These are phyloP conservation scores for Trichoderma simmonsii DNA, from an alignment of 2,329 filamentous ascomycete genomes.

Conservation along the genomic window DNA sequence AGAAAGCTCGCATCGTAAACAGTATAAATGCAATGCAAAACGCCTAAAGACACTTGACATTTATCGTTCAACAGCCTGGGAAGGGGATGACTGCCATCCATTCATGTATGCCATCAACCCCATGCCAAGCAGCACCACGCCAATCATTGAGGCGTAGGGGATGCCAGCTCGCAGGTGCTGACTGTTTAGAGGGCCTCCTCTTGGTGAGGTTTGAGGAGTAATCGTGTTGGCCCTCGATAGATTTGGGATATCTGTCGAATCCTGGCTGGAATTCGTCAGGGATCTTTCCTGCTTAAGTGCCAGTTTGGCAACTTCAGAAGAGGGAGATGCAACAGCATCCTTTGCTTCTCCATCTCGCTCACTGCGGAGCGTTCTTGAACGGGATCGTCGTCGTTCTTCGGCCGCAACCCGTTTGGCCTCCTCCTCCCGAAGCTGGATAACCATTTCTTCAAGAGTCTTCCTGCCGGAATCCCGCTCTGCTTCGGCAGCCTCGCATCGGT, in stretches of 20 bases:
- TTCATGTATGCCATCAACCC: conserved; percentile 85
- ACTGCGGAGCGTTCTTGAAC: conserved; percentile 27
- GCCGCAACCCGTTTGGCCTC: conserved; percentile 48
- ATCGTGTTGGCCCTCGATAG: conserved; percentile 50
- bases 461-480: conserved; percentile 68
- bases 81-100: conserved; percentile 61
- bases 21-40: neutral
- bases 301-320: conserved; percentile 23
- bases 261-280: conserved; percentile 29
- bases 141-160: conserved; percentile 78
- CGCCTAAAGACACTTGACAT: conserved; percentile 15
- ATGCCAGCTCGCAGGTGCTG: conserved; percentile 51
- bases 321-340: conserved; percentile 23
- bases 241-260: conserved; percentile 39
- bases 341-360: conserved; percentile 3
- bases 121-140: conserved; percentile 77
- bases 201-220: conserved; percentile 41
- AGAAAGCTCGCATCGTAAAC: conserved; percentile 4
- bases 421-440: conserved; percentile 73
- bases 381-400: conserved; percentile 40
- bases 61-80: conserved; percentile 33
- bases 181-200: conserved; percentile 42
- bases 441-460: conserved; percentile 81
- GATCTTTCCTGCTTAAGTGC: conserved; percentile 21
- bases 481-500: conserved; percentile 77